Evolutionary conservation across 1,284 basidiomycete genomes (phyloP).

Genomic region (Fomitopsis palustris): DNA sequence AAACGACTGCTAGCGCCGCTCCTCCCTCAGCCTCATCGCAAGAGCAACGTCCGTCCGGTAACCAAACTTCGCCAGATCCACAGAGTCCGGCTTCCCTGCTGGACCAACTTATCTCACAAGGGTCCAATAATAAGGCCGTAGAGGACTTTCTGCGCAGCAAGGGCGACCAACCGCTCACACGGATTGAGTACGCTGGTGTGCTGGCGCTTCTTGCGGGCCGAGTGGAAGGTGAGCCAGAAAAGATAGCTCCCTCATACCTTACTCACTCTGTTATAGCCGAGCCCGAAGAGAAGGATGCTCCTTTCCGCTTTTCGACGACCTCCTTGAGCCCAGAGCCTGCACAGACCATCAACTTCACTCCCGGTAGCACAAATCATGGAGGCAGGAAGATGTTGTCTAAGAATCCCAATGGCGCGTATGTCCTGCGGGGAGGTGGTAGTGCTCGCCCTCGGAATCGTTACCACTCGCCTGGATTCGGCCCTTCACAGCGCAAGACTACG

Average conservation of each 20-base stretch:
- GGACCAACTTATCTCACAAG: conserved; percentile 1
- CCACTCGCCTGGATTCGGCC: conserved; percentile 63
- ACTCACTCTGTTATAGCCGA: conserved; percentile 9
- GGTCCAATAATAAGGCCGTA: conserved; percentile 16
- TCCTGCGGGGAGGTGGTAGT: conserved; percentile 68
- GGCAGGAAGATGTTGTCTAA: conserved; percentile 51
- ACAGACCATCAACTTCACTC: conserved; percentile 30
- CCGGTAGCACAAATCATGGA: conserved; percentile 14
- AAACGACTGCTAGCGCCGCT: too few relatives aligned
- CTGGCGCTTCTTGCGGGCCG: conserved; percentile 46
- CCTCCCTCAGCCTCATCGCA: background rate
- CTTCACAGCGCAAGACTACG: conserved; percentile 38
- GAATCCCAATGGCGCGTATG: conserved; percentile 69
- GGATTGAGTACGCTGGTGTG: conserved; percentile 51
- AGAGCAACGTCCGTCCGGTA: background rate
- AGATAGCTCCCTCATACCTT: background rate
- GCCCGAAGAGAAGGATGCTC: conserved; percentile 36
- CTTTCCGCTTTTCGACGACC: conserved; percentile 56
- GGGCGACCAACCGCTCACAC: conserved; percentile 25
- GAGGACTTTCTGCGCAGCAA: conserved; percentile 23
- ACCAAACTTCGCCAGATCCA: background rate
- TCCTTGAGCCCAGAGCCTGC: conserved; percentile 41
- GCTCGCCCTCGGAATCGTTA: conserved; percentile 63
- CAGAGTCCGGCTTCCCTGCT: background rate
- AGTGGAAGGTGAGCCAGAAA: conserved; percentile 31